These are phyloP conservation scores for Coemansia sp. DNA, from an alignment of 192 early-diverging fungal species.

Conservation along the genomic window DNA sequence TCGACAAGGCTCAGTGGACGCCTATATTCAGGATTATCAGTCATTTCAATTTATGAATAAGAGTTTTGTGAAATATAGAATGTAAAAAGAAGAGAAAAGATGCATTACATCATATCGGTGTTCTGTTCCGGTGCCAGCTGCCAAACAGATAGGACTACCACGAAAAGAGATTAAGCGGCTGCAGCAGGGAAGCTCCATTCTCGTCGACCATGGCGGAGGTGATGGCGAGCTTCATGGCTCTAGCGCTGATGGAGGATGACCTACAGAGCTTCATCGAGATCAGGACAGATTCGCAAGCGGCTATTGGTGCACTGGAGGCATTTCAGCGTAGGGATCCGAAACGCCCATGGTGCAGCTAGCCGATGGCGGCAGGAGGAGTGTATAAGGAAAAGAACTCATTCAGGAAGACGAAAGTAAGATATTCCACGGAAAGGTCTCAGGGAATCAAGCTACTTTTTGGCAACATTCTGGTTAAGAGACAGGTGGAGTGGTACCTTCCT, in stretches of 20 bases:
- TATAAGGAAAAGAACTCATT: no score
- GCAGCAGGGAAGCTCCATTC: not conserved
- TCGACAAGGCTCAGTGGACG: no score
- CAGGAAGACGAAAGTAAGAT: no score
- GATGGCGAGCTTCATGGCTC: not conserved
- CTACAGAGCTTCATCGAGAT: not conserved
- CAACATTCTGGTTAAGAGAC: no score
- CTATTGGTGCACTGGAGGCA: not conserved
- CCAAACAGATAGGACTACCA: not conserved
- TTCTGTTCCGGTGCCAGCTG: not conserved
- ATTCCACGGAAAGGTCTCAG: no score
- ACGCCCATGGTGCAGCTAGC: not conserved
- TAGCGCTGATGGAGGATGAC: not conserved
- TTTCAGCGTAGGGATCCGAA: not conserved
- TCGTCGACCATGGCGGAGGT: conserved; percentile 4
- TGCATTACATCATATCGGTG: no score
- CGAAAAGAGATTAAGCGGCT: not conserved
- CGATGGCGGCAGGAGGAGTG: conserved; percentile 1
- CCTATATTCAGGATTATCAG: no score
- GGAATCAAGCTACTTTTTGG: no score
- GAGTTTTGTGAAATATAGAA: no score
- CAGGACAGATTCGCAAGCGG: conserved; percentile 4
- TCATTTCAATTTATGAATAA: no score
- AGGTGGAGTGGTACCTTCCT: no score
- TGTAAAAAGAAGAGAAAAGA: no score